Conservation (phyloP, 768 basidiomycete genomes). For the Amanita pseudoporphyria region DNA sequence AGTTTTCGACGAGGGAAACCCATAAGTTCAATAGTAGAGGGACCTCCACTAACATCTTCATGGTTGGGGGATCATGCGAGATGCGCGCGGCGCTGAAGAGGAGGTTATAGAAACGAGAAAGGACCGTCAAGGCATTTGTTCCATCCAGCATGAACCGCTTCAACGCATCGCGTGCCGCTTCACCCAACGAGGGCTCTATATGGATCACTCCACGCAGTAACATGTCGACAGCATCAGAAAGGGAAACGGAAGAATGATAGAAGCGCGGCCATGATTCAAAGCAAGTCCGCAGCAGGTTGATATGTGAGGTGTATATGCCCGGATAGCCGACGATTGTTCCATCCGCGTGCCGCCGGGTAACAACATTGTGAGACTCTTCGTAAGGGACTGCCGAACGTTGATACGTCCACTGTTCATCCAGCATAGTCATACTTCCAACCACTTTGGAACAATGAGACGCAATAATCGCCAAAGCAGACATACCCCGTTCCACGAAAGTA, state of each 20-base stretch:
- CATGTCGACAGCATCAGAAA: slow-evolving; percentile 64
- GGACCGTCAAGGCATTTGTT: slow-evolving; percentile 41
- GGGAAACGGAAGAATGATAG: slow-evolving; percentile 44
- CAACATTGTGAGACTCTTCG: slow-evolving; percentile 61
- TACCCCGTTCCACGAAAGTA: slow-evolving; percentile 62
- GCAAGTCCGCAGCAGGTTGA: slow-evolving; percentile 64
- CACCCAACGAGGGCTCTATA: slow-evolving; percentile 65
- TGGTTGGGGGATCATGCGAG: slow-evolving; percentile 50
- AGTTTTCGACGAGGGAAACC: slow-evolving; percentile 60
- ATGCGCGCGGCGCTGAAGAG: slow-evolving; percentile 64
- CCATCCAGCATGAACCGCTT: slow-evolving; percentile 64
- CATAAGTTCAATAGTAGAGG: slow-evolving; percentile 62
- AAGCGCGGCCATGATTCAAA: slow-evolving; percentile 84
- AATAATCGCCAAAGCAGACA: slow-evolving; percentile 45
- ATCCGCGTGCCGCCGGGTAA: slow-evolving; percentile 62
- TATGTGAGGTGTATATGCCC: slow-evolving; percentile 43
- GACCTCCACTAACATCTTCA: slow-evolving; percentile 59
- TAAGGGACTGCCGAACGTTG: slow-evolving; percentile 47
- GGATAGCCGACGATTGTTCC: slow-evolving; percentile 59
- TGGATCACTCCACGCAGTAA: slow-evolving; percentile 78
- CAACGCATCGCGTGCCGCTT: slow-evolving; percentile 59
- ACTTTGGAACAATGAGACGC: slow-evolving; percentile 49
- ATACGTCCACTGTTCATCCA: slow-evolving; percentile 77
- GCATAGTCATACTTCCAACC: slow-evolving; percentile 69
- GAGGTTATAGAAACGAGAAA: slow-evolving; percentile 58